Percentiles rank a stretch among this genome's conserved stretches.
Evolutionary conservation across 177 flowering plant genomes (phyloP).

Genomic region (Vitis hybrid): DNA sequence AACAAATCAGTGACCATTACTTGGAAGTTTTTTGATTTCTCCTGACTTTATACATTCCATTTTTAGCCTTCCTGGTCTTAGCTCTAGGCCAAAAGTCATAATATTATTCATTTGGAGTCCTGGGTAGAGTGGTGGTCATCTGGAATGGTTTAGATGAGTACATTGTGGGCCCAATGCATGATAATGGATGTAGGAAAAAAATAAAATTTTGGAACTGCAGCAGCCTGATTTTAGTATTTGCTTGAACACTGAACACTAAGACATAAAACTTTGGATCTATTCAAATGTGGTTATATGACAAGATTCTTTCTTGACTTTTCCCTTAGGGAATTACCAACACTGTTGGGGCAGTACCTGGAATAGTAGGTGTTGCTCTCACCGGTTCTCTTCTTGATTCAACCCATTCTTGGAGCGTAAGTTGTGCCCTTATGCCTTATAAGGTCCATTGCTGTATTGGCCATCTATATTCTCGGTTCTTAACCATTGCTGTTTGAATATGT

Average conservation of each 20-base stretch:
- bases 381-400: slow-evolving; percentile 93
- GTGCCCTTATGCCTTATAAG: not conserved
- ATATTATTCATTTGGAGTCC: too few species aligned
- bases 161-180: not conserved
- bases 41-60: not conserved
- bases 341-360: slow-evolving; percentile 94
- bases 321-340: slow-evolving; percentile 94
- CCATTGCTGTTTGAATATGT: not conserved
- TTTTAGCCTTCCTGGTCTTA: not conserved
- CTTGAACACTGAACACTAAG: not conserved
- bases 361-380: slow-evolving; percentile 92
- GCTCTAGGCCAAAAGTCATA: not conserved
- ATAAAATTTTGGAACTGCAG: not conserved
- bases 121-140: not conserved
- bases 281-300: not conserved
- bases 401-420: slow-evolving; percentile 98
- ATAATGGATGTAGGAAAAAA: not conserved
- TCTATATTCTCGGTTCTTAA: not conserved
- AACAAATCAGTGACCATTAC: not conserved
- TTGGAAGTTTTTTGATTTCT: not conserved
- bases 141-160: not conserved
- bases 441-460: too few species aligned
- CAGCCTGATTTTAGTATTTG: not conserved
- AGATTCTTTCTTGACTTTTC: not conserved
- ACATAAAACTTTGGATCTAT: not conserved